Conservation (phyloP, 371 early-diverging fungal genomes). For the Mortierella sp. region DNA sequence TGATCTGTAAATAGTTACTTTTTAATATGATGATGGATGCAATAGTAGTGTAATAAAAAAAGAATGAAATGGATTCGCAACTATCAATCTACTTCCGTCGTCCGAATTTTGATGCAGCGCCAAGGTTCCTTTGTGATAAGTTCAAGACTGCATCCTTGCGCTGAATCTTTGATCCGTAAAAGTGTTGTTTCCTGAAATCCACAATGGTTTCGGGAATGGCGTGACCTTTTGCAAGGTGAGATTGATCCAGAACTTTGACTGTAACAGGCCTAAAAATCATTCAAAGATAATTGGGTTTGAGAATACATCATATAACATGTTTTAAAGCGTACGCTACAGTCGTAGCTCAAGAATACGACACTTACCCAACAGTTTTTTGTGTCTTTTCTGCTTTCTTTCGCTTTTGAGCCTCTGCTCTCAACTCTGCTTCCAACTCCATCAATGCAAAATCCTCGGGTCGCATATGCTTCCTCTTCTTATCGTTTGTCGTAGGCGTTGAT, state of each 20-base stretch:
- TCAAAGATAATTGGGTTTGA: not conserved
- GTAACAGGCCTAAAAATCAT: slow-evolving; percentile 41
- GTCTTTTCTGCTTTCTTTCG: slow-evolving; percentile 44
- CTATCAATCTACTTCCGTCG: slow-evolving; percentile 30
- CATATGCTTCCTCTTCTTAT: slow-evolving; percentile 48
- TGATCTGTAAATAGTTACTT: no score
- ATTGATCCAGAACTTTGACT: slow-evolving; percentile 52
- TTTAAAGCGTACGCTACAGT: not conserved
- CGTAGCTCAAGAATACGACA: not conserved
- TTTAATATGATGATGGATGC: no score
- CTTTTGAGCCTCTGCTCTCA: slow-evolving; percentile 39
- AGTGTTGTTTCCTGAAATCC: slow-evolving; percentile 50
- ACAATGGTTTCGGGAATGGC: slow-evolving; percentile 45
- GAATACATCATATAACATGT: not conserved
- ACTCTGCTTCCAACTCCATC: slow-evolving; percentile 43
- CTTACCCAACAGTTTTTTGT: slow-evolving; percentile 51
- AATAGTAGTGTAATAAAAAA: no score
- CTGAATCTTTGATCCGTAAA: slow-evolving; percentile 42
- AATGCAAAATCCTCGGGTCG: slow-evolving; percentile 53
- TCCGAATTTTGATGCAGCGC: slow-evolving; percentile 40
- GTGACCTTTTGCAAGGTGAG: slow-evolving; percentile 38
- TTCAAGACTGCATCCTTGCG: slow-evolving; percentile 48
- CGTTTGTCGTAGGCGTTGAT: slow-evolving; percentile 6
- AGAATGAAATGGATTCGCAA: not conserved
- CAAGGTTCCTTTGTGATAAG: slow-evolving; percentile 26